These are phyloP conservation scores for Blastocystis sp. DNA, from an alignment of 352 stramenopile species.

Conservation along the genomic window DNA sequence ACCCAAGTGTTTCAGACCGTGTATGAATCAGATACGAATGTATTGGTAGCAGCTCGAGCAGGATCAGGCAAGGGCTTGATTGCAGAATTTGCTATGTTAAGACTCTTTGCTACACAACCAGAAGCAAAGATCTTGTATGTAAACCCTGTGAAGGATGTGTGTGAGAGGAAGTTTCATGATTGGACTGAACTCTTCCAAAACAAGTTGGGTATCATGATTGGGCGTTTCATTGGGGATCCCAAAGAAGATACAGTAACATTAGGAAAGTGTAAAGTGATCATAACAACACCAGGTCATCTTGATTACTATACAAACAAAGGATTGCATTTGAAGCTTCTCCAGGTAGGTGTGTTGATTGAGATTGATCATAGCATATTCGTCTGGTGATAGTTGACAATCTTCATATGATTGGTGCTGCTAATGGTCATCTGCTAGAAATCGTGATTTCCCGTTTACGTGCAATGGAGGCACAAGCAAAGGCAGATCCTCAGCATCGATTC, in stretches of 20 bases:
- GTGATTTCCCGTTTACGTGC: slow-evolving; percentile 94
- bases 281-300: slow-evolving; percentile 86
- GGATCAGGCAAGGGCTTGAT: slow-evolving; percentile 86
- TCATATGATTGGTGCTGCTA: slow-evolving; percentile 86
- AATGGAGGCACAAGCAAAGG: slow-evolving; percentile 76
- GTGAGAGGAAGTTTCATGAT: slow-evolving; percentile 72
- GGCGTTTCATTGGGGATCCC: slow-evolving; percentile 84
- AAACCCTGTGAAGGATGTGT: slow-evolving; percentile 75
- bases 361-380: slow-evolving; percentile 69
- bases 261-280: slow-evolving; percentile 79
- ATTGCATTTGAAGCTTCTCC: slow-evolving; percentile 90
- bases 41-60: slow-evolving; percentile 85
- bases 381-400: slow-evolving; percentile 87
- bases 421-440: slow-evolving; percentile 86
- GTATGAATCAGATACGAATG: slow-evolving; percentile 86
- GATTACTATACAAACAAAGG: slow-evolving; percentile 88
- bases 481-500: not conserved
- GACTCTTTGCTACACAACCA: slow-evolving; percentile 72
- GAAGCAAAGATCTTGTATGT: slow-evolving; percentile 69
- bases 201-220: slow-evolving; percentile 75
- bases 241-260: slow-evolving; percentile 84
- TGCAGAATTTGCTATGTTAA: slow-evolving; percentile 88
- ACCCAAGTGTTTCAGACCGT: slow-evolving; percentile 91
- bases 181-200: slow-evolving; percentile 67
- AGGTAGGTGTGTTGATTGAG: slow-evolving; percentile 65